Evolutionary conservation across 164 flowering plant species (phyloP).

Genomic region (Euptelea pleiosperma): DNA sequence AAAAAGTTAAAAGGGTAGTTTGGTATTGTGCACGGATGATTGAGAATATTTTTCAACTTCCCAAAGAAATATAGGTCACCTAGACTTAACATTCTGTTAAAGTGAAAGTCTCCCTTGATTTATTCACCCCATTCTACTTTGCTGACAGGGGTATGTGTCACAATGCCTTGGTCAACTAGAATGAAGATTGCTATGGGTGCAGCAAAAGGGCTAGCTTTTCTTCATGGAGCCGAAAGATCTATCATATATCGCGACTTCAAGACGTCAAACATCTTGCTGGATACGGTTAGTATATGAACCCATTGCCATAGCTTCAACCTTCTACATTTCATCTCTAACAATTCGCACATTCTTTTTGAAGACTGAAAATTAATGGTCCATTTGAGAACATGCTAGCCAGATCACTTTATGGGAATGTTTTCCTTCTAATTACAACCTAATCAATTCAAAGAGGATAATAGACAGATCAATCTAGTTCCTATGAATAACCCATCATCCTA

Average conservation of each 20-base stretch:
- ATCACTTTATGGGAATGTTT: no score
- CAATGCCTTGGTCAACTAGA: conserved; percentile 77
- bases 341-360: not conserved
- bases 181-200: conserved; percentile 91
- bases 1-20: not conserved
- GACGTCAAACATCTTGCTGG: conserved; percentile 89
- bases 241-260: conserved; percentile 92
- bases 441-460: no score
- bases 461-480: not conserved
- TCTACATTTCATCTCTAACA: not conserved
- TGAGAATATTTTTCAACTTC: not conserved
- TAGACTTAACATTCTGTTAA: not conserved
- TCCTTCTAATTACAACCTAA: no score
- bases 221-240: conserved; percentile 80
- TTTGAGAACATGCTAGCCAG: no score
- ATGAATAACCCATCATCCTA: not conserved
- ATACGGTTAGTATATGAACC: conserved; percentile 46
- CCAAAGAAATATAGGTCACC: not conserved
- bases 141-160: conserved; percentile 55
- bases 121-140: not conserved
- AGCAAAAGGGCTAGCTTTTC: conserved; percentile 91
- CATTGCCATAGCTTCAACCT: not conserved
- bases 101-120: not conserved
- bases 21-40: not conserved
- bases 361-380: not conserved